Base-by-base conservation (phyloP, 2,329 filamentous ascomycete genomes). In the Lanzia echinophila region DNA sequence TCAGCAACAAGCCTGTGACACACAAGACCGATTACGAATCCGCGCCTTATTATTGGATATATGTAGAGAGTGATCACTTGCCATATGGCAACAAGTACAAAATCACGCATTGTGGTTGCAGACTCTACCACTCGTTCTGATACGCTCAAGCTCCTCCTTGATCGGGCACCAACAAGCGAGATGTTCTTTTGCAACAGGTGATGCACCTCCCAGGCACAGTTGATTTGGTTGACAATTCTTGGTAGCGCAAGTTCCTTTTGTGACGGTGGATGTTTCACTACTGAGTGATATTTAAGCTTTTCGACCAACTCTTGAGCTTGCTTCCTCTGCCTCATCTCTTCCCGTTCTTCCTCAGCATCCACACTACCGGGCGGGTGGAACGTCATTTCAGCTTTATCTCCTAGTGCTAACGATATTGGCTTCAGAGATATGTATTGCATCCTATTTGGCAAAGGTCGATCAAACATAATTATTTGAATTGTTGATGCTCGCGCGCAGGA, bases 361-460 rank as follows among this genome's bases (percentile, higher is more conserved):
- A 85, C 78, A 36, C 78, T 80, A 53, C 79, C 75, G 15, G 75
- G 72, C 8, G 73, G 72, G 57, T 65, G 61, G 15, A 56, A 56
- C 3, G 68, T 62, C 6, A 70, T 67, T 31, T 70, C 67, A 13
- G 73, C 73, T 63, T 92, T 90, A 66, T 92, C 87, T 2, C 81
- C 88, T 13, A 99, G 75, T 0, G 90, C 90, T 41, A 99, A 77
- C 0, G 90, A 86, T 49, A 99, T 97, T 0, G 94, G 92, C 28
- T 83, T 81, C 19, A 96, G 75, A 1, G 94, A 99, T 62, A 97
- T 86, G 70, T 97, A 99, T 70, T 99, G 92, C 94, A 99, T 97
- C 53, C 84, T 82, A 32, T 79, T 83, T 0, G 94, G 92, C 54
- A 87, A 81, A 1, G 94, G 94, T 45, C 91, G 79, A 63, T 96